A percentile compares a stretch with the other conserved stretches of the same genome.
Conservation (phyloP, 1,284 basidiomycete genomes). For the Dichomitus squalens region DNA sequence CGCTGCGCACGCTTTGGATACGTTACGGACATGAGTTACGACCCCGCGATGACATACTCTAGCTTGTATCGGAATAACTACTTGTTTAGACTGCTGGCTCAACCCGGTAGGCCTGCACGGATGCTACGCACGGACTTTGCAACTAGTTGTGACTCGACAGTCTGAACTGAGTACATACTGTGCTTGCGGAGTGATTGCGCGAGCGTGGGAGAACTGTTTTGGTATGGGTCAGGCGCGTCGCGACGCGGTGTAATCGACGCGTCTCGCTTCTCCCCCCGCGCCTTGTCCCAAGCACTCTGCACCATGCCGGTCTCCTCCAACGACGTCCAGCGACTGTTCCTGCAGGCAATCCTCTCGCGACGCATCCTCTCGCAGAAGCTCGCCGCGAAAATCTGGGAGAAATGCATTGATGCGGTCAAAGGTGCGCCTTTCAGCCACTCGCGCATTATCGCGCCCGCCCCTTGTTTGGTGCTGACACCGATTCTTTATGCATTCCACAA, state of each 20-base stretch:
- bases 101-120: too few relatives aligned
- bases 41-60: constrained; percentile 20
- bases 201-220: constrained; percentile 16
- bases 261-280: constrained; percentile 15
- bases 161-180: too few relatives aligned
- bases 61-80: constrained; percentile 9
- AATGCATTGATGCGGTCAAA: constrained; percentile 65
- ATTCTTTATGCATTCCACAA: constrained; percentile 26
- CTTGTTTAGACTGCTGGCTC: constrained; percentile 9
- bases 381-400: constrained; percentile 66
- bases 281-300: constrained; percentile 6
- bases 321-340: constrained; percentile 74
- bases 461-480: not conserved
- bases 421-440: constrained; percentile 36
- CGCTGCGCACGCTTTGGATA: not conserved
- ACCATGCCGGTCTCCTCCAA: constrained; percentile 45
- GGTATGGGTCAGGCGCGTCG: constrained; percentile 25
- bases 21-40: constrained; percentile 19
- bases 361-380: constrained; percentile 63
- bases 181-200: not conserved
- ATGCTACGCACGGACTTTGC: too few relatives aligned
- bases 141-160: too few relatives aligned
- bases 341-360: constrained; percentile 76
- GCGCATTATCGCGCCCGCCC: not conserved
- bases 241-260: constrained; percentile 23